phyloP scores from a whole-genome alignment of 2,329 filamentous ascomycete species.

The Mariannaea elegans region DNA sequence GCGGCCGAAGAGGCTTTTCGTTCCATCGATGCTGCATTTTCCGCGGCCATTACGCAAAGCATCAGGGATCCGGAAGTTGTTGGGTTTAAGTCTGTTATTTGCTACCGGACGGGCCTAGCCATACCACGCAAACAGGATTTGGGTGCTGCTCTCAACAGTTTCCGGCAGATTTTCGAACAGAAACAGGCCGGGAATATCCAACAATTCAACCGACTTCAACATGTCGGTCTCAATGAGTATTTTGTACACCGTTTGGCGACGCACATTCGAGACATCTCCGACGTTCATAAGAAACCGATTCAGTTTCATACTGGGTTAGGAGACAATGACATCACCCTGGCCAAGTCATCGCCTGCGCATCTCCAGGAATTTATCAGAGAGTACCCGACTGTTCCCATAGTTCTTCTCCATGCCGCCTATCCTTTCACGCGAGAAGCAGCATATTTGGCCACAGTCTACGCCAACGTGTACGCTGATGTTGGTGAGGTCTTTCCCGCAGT shows the following conservation, averaged over 20 bases:
- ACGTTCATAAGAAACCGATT: conserved; percentile 70
- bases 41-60: conserved; percentile 60
- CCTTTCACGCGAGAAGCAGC: conserved; percentile 82
- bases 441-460: conserved; percentile 79
- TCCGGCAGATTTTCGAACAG: conserved; percentile 47
- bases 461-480: conserved; percentile 84
- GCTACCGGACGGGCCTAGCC: conserved; percentile 79
- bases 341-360: conserved; percentile 76
- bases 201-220: conserved; percentile 64
- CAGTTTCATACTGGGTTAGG: conserved; percentile 88
- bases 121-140: conserved; percentile 58
- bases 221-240: conserved; percentile 73
- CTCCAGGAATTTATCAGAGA: conserved; percentile 77
- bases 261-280: conserved; percentile 59
- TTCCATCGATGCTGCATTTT: conserved; percentile 48
- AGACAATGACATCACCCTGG: conserved; percentile 78
- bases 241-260: conserved; percentile 72
- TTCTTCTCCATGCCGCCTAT: conserved; percentile 83
- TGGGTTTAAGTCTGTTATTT: conserved; percentile 85
- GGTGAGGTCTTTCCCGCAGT: conserved; percentile 84
- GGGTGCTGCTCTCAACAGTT: conserved; percentile 50
- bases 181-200: conserved; percentile 22
- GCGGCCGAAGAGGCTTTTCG: conserved; percentile 38
- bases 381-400: conserved; percentile 76
- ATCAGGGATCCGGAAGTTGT: conserved; percentile 74